Percentiles rank a stretch among this genome's conserved stretches.
Conservation (phyloP, 441 rosid species). For the Theobroma grandiflorum region DNA sequence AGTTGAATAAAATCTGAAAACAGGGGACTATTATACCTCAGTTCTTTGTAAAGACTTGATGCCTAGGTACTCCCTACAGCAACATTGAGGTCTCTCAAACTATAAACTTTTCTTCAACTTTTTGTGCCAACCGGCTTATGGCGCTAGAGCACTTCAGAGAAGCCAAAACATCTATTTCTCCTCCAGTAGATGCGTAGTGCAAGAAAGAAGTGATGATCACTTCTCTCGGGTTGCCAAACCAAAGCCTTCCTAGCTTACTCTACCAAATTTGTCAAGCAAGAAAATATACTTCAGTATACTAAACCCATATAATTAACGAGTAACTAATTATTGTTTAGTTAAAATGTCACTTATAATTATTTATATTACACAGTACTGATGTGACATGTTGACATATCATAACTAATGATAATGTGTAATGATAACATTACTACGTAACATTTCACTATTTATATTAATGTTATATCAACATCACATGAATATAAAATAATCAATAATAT, state of each 20-base stretch:
- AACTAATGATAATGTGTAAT: no score
- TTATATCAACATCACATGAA: no score
- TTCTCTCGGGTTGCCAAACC: conserved; percentile 76
- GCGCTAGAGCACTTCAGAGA: not conserved
- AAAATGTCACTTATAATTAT: no score
- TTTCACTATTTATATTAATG: no score
- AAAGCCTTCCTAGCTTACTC: conserved; percentile 87
- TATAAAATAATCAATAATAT: no score
- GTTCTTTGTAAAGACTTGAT: not conserved
- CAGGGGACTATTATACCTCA: not conserved
- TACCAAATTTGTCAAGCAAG: conserved; percentile 80
- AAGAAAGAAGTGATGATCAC: conserved; percentile 70
- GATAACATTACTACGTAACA: no score
- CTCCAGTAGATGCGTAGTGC: conserved; percentile 69
- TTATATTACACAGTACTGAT: no score
- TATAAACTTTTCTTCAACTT: not conserved
- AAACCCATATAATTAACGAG: no score
- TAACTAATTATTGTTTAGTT: no score
- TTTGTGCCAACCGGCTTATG: not conserved
- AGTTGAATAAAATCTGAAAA: not conserved
- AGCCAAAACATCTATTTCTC: conserved; percentile 41
- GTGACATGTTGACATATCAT: no score
- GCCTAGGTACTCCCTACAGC: not conserved
- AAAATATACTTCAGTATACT: conserved; percentile 40
- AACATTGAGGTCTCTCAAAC: not conserved